Evolutionary conservation across 352 stramenopile species (phyloP).

Genomic region (Globisporangium barbulae): DNA sequence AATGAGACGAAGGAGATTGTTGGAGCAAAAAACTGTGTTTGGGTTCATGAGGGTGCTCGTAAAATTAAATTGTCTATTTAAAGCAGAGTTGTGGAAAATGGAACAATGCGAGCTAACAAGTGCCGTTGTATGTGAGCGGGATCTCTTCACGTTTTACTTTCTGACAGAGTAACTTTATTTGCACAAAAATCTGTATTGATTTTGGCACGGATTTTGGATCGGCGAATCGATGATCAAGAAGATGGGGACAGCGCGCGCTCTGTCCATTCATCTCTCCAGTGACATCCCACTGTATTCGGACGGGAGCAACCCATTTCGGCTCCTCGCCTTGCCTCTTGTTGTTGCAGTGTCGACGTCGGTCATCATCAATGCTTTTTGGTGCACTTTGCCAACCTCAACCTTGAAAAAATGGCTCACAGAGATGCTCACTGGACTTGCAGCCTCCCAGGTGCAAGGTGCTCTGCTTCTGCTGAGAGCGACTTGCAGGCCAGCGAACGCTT

Average conservation of each 20-base stretch:
- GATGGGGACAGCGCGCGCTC: not conserved
- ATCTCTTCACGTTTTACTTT: no score
- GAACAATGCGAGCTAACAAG: no score
- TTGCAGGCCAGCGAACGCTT: not conserved
- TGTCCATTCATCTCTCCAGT: not conserved
- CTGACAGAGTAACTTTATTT: no score
- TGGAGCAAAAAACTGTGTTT: no score
- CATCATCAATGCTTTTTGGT: no score
- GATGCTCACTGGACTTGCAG: not conserved
- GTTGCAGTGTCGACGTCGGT: not conserved
- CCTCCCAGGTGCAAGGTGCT: not conserved
- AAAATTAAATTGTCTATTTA: no score
- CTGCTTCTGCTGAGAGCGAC: not conserved
- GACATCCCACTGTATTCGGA: slow-evolving; percentile 4
- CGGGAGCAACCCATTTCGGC: slow-evolving; percentile 2
- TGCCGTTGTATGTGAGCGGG: no score
- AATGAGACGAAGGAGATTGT: not conserved
- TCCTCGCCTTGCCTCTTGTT: not conserved
- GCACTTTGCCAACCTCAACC: not conserved
- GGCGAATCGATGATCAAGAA: not conserved
- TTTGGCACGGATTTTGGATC: no score
- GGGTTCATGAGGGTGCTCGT: no score
- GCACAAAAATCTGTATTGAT: no score
- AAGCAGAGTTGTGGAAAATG: no score
- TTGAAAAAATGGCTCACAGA: not conserved